Base-by-base conservation (phyloP, 768 basidiomycete genomes). In the Phylloporus sp. region DNA sequence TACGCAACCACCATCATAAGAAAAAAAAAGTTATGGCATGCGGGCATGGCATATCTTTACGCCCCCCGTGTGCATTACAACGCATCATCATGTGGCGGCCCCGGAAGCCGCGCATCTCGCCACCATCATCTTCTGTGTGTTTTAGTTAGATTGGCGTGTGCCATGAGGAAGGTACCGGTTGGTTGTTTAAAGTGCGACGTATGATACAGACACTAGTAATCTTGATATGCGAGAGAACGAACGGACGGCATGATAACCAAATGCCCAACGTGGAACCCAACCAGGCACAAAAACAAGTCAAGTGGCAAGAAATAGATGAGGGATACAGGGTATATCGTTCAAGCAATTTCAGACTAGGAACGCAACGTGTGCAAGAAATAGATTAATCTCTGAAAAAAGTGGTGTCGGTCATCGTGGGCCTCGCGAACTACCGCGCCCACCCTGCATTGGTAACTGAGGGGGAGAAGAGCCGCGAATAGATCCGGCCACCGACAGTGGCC, bases 1-100 rank as follows among this genome's bases (percentile, higher is more conserved):
- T 52, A 70, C 81, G 43, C 63, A 55, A 24, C 55, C 58, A 33
- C 58, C 61, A 48, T 50, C 58, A 49, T 62, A 60, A 39, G 53
- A 33, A n/a, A n/a, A n/a, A n/a, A n/a, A n/a, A n/a, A n/a, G n/a
- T n/a, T n/a, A n/a, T n/a, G n/a, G 21, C 22, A 27, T 18, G 15
- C n/a, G 20, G 13, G 21, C 8, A 22, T 18, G 38, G n/a, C 29
- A 28, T 14, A 26, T 45, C 17, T 38, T 29, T 14, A 29, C 14
- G 15, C 28, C 13, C 6, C 11, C 6, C 9, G 38, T 35, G 33
- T 37, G 20, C 21, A n/a, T n/a, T n/a, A n/a, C n/a, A n/a, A n/a
- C n/a, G n/a, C n/a, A n/a, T n/a, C n/a, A n/a, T n/a, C n/a, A n/a
- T n/a, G n/a, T n/a, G n/a, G 32, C 21, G 13, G 27, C 5, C 23